Base-by-base conservation (phyloP, 2,329 filamentous ascomycete species). In the Phaeosphaeriaceae sp. region DNA sequence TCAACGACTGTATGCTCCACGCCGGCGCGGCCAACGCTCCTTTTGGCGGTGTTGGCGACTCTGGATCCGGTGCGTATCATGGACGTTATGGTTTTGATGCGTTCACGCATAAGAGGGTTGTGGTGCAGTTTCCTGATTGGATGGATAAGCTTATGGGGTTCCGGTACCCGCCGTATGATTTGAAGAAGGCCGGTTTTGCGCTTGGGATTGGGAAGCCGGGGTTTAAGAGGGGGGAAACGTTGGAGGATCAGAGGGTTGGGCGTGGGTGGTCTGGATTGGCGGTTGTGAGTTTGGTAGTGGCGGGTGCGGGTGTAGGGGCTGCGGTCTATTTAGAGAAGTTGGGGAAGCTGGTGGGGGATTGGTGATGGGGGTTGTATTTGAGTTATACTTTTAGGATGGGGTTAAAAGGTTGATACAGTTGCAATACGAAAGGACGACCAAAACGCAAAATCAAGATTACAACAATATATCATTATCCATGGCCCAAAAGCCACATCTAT, bases 1-100 rank as follows among this genome's bases (percentile, higher is more conserved):
- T 44, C 32, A 44, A 44, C 33, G 42, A 44, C 21, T 16, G 23
- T 9, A 8, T 44, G 7, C 20, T 44, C 5, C 42, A 44, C 23
- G 42, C 33, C 20, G 42, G 16, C 21, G 33, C 33, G 15, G 18
- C 18, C 11, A 33, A 44, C 15, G 32, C 33, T 1, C 42, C 42
- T 2, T 44, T 44, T 30, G 42, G 42, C 21, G 42, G 42, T 9
- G 42, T 44, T 3, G 42, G 42, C 16, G 33, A 44, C 32, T 44
- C 42, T 6, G 42, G 42, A 1, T 16, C 23, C 7, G 42, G 42
- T 6, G 13, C 32, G 8, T 44, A 44, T 17, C 42, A 44, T 11
- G 42, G 42, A 2, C 11, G 15, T 6, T 29, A 44, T 30, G 42
- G 42, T 15, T 36, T 44, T 11, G 32, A 36, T n/a, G 29, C 42